A percentile compares a stretch with the other conserved stretches of the same genome.
phyloP scores from a whole-genome alignment of 2,329 filamentous ascomycete genomes.

The Tolypocladium album region DNA sequence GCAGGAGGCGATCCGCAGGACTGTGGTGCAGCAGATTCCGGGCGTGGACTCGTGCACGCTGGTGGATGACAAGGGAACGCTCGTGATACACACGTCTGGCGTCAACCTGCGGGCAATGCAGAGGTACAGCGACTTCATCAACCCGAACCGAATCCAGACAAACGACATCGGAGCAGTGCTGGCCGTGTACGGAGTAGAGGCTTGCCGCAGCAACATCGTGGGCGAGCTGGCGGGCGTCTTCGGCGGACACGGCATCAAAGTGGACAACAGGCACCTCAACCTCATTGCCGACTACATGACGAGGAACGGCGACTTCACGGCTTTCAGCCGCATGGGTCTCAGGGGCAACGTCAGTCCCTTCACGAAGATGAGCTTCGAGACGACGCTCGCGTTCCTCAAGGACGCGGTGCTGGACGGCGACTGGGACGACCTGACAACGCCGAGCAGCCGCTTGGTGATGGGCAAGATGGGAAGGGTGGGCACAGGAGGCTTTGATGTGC shows the following conservation, averaged over 20 bases:
- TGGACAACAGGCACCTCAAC: slow-evolving; percentile 87
- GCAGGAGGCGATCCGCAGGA: slow-evolving; percentile 65
- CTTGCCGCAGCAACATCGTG: slow-evolving; percentile 78
- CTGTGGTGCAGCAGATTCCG: slow-evolving; percentile 78
- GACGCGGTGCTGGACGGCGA: slow-evolving; percentile 87
- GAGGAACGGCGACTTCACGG: slow-evolving; percentile 75
- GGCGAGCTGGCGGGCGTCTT: slow-evolving; percentile 81
- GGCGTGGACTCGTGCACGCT: slow-evolving; percentile 64
- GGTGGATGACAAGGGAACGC: slow-evolving; percentile 33
- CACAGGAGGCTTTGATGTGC: slow-evolving; percentile 85
- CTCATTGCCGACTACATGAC: slow-evolving; percentile 98
- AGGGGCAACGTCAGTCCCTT: slow-evolving; percentile 80
- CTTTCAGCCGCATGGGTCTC: slow-evolving; percentile 87
- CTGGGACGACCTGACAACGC: slow-evolving; percentile 77
- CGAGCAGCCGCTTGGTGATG: slow-evolving; percentile 80
- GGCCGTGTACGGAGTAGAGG: slow-evolving; percentile 82
- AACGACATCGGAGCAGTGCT: slow-evolving; percentile 89
- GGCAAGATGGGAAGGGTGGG: slow-evolving; percentile 74
- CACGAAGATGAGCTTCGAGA: slow-evolving; percentile 99
- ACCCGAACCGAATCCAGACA: slow-evolving; percentile 76
- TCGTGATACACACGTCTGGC: slow-evolving; percentile 67
- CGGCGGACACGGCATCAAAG: slow-evolving; percentile 78
- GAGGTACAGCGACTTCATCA: slow-evolving; percentile 72
- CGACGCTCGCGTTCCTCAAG: slow-evolving; percentile 84
- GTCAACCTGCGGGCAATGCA: slow-evolving; percentile 89